Base-by-base conservation (phyloP, 78 protist genomes). In the Chrysochromulina parva region DNA sequence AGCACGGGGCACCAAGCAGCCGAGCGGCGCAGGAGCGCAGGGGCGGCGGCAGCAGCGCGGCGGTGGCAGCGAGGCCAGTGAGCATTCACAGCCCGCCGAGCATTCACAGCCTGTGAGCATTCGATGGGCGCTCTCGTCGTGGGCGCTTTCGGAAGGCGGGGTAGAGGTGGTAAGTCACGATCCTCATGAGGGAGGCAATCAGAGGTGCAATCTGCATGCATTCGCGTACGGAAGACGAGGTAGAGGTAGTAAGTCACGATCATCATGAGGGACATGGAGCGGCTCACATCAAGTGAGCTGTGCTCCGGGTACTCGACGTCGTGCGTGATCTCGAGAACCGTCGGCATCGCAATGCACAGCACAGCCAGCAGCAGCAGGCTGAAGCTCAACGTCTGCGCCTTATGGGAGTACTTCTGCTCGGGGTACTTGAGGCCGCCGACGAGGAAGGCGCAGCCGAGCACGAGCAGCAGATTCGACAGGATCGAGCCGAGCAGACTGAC, bases 391-490 rank as follows among this genome's bases (percentile, higher is more conserved):
- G 66, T 67, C n/a, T 54, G 87, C 13, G 65, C 62, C 3, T 19
- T 13, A 16, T 0, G n/a, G 84, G 58, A 91, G 88, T 71, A 94
- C 26, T 28, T 0, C 62, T 90, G 95, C 38, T 38, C 38, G 38
- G 38, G 38, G 58, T 4, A 20, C 47, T 65, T 55, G 52, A n/a
- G 85, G 11, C 95, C 95, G 24, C 94, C 93, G 57, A 90, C 85
- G 81, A 94, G 0, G 90, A 78, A 76, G 19, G 93, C 0, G 74
- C 71, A 47, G 7, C 96, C 96, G 28, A 93, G 54, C 26, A 94
- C 95, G 14, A 94, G 93, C 54, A 94, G 87, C 76, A 90, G 13
- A 73, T 92, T 94, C 66, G 90, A 71, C 10, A 94, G 76, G 48
- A 94, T 84, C 17, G 95, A 92, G 9, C 96, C 96, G 17, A 93